These are phyloP conservation scores for Aspergillus piperis DNA, from an alignment of 2,329 filamentous ascomycete genomes.

Conservation along the genomic window DNA sequence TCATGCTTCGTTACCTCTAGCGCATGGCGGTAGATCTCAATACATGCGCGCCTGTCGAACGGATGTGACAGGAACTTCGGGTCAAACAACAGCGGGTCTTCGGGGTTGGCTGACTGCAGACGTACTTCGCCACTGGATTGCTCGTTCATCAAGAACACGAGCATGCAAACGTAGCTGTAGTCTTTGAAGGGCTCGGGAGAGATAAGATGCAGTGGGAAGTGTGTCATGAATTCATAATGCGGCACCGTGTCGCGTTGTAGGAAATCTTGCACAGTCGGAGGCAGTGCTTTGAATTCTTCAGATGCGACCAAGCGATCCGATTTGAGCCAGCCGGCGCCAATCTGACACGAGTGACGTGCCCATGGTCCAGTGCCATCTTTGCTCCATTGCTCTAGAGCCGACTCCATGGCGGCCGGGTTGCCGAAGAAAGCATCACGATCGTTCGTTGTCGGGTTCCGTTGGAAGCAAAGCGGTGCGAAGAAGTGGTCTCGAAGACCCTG, in stretches of 20 bases:
- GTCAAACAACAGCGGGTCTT: slow-evolving; percentile 55
- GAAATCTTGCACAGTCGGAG: slow-evolving; percentile 45
- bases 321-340: slow-evolving; percentile 45
- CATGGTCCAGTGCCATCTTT: slow-evolving; percentile 44
- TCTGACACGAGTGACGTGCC: slow-evolving; percentile 31
- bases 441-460: slow-evolving; percentile 45
- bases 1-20: slow-evolving; percentile 48
- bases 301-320: slow-evolving; percentile 42
- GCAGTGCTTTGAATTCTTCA: slow-evolving; percentile 55
- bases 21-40: slow-evolving; percentile 52
- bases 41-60: slow-evolving; percentile 56
- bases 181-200: slow-evolving; percentile 41
- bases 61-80: slow-evolving; percentile 56
- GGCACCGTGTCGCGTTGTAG: slow-evolving; percentile 56
- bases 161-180: slow-evolving; percentile 48
- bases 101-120: slow-evolving; percentile 56
- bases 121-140: slow-evolving; percentile 55
- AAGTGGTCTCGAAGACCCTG: slow-evolving; percentile 50
- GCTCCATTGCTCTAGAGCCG: slow-evolving; percentile 53
- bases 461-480: slow-evolving; percentile 36
- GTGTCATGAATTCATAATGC: slow-evolving; percentile 57
- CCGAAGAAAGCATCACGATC: slow-evolving; percentile 51
- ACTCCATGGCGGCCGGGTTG: slow-evolving; percentile 43
- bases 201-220: slow-evolving; percentile 48
- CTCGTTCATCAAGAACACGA: slow-evolving; percentile 56